These are phyloP conservation scores for Pleochaeta shiraiana DNA, from an alignment of 2,329 filamentous ascomycete genomes.

Conservation along the genomic window DNA sequence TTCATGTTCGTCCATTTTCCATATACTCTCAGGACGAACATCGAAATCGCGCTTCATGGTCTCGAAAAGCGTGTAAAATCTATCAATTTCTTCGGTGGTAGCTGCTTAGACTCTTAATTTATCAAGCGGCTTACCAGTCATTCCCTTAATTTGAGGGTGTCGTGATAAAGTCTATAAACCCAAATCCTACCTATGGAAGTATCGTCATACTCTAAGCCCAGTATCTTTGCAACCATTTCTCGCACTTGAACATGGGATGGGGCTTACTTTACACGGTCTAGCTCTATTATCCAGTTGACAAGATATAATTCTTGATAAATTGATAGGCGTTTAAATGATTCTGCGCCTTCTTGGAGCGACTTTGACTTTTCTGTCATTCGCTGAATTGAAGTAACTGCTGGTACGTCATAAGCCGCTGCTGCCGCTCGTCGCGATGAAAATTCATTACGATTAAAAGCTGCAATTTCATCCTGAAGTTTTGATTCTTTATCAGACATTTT, in stretches of 20 bases:
- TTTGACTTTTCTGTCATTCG: background rate
- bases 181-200: background rate
- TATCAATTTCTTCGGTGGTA: background rate
- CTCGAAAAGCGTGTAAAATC: background rate
- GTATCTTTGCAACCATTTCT: background rate
- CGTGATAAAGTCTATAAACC: background rate
- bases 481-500: background rate
- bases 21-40: background rate
- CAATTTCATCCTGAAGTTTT: background rate
- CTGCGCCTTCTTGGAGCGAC: background rate
- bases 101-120: too few relatives aligned
- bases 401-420: background rate
- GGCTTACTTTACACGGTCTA: background rate
- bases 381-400: background rate
- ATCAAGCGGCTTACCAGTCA: background rate
- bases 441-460: background rate
- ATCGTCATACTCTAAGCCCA: background rate
- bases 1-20: background rate
- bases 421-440: background rate
- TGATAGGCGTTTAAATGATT: background rate
- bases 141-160: too few relatives aligned
- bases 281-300: too few relatives aligned
- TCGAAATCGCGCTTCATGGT: background rate
- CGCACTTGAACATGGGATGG: background rate
- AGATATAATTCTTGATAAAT: background rate